A percentile compares a stretch with the other conserved stretches of the same genome.
These are phyloP conservation scores for Candida tammaniensis DNA, from an alignment of 805 yeast genomes.

Conservation along the genomic window DNA sequence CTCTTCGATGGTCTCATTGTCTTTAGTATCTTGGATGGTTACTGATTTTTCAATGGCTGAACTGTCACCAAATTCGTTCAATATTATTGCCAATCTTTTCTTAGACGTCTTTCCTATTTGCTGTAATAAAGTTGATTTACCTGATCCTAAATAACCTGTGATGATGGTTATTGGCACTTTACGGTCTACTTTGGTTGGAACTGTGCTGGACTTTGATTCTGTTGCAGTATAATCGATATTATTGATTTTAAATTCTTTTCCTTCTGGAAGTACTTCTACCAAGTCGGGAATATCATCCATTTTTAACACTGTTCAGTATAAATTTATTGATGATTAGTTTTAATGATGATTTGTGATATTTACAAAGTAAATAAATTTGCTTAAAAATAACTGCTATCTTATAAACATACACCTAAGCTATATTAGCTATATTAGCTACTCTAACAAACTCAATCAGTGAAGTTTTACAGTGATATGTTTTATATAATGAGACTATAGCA, in stretches of 20 bases:
- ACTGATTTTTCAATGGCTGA: conserved; percentile 85
- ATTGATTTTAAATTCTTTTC: conserved; percentile 8
- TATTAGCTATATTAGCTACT: too few species aligned
- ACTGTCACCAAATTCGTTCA: conserved; percentile 92
- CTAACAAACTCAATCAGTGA: too few species aligned
- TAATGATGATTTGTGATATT: too few species aligned
- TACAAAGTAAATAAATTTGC: too few species aligned
- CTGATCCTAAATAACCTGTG: conserved; percentile 94
- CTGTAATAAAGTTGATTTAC: conserved; percentile 84
- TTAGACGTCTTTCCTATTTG: conserved; percentile 68
- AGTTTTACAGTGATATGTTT: too few species aligned
- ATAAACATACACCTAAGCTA: too few species aligned
- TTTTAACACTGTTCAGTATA: too few species aligned
- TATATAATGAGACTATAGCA: too few species aligned
- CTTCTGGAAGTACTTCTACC: conserved; percentile 14
- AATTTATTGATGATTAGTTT: too few species aligned
- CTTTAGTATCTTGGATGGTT: conserved; percentile 56
- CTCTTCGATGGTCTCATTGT: conserved; percentile 62
- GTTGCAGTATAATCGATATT: conserved; percentile 12
- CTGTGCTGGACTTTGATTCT: conserved; percentile 6
- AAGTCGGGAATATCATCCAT: conserved; percentile 13
- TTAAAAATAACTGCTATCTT: too few species aligned
- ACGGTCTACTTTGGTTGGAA: conserved; percentile 12
- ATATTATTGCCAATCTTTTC: conserved; percentile 78
- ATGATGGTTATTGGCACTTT: conserved; percentile 89